These are phyloP conservation scores for Spergularia marina DNA, from an alignment of 148 eudicot species.

Conservation along the genomic window DNA sequence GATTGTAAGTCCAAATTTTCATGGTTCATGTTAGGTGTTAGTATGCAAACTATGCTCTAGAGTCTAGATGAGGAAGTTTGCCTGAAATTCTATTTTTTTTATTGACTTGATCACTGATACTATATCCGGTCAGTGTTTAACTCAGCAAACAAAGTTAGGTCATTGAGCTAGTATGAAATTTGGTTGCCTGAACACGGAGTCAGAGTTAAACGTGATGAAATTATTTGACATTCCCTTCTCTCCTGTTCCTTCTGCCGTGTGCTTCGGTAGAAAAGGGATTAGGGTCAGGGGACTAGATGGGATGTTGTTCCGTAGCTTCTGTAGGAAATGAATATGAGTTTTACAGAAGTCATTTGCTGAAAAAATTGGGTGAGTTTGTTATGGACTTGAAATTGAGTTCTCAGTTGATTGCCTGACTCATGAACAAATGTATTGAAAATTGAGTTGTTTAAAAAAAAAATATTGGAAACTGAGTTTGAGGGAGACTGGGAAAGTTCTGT, in stretches of 20 bases:
- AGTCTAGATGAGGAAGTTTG: not conserved
- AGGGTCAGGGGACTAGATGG: not conserved
- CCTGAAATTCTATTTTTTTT: not conserved
- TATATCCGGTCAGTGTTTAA: not conserved
- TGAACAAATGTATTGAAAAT: too few relatives aligned
- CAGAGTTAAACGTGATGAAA: not conserved
- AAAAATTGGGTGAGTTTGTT: not conserved
- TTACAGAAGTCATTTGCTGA: not conserved
- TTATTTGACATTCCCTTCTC: not conserved
- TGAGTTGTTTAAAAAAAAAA: too few relatives aligned
- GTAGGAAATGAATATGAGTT: not conserved
- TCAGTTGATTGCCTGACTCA: not conserved
- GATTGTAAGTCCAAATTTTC: constrained; percentile 31
- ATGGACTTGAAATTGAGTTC: not conserved
- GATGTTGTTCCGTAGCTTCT: not conserved
- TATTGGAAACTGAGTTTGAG: not conserved
- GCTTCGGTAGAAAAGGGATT: not conserved
- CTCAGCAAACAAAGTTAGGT: constrained; percentile 2
- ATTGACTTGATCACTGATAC: not conserved
- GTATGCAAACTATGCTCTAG: not conserved
- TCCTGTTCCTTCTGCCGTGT: not conserved
- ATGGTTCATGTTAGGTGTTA: not conserved
- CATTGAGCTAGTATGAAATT: not conserved
- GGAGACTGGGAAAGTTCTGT: not conserved
- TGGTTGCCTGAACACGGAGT: not conserved